Evolutionary conservation across 257 asterid species (phyloP).

Genomic region (Solanum pennellii): DNA sequence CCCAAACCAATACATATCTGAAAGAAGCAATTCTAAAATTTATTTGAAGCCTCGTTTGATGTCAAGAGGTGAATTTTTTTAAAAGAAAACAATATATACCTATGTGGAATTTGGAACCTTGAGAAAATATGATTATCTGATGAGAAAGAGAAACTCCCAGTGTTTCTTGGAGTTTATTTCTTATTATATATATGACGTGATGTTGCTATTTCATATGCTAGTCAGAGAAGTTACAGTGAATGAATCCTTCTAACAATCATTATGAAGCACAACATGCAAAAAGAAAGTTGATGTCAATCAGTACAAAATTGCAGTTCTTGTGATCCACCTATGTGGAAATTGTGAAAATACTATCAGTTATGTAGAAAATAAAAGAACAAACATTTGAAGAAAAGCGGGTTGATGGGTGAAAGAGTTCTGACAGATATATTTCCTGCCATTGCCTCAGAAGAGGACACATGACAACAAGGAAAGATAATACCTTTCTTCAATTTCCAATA

Average conservation of each 20-base stretch:
- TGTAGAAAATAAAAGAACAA: not conserved
- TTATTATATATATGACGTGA: not conserved
- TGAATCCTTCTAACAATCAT: not conserved
- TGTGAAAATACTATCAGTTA: not conserved
- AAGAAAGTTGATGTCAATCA: not conserved
- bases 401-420: not conserved
- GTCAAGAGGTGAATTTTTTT: not conserved
- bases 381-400: not conserved
- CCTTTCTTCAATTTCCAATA: constrained; percentile 54
- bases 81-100: not conserved
- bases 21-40: not conserved
- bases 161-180: not conserved
- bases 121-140: not conserved
- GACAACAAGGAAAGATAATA: constrained; percentile 6
- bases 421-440: not conserved
- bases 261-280: not conserved
- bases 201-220: not conserved
- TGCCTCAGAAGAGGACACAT: not conserved
- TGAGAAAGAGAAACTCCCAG: not conserved
- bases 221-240: not conserved
- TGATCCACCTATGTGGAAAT: not conserved
- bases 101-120: not conserved
- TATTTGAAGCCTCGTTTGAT: not conserved
- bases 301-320: not conserved
- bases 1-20: not conserved